Evolutionary conservation across 345 rosid genomes (phyloP), one percentile per base, ranked within the genome.

Genomic region (Brassica cretica): DNA sequence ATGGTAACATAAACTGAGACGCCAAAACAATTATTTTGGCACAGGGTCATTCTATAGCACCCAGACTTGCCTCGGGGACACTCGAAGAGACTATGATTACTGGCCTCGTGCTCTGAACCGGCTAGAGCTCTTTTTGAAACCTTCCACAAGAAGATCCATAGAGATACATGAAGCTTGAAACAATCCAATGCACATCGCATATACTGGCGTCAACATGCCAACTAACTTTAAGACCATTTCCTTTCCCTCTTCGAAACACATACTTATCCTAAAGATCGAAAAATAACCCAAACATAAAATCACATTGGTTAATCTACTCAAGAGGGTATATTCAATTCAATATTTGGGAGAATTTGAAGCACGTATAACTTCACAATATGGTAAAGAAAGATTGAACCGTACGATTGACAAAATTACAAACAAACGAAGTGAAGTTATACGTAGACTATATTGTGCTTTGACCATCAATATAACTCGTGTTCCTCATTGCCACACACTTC

Each of bases 401-500:
- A 69, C 29, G 51, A 62, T 10, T 39, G 64, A 21, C 41, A 69
- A 61, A 76, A 76, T 71, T 78, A 78, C 64, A 75, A 39, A 75
- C 66, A 44, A 58, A 56, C 1, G 56, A 58, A 9, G 16, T 49
- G 41, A 3, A 3, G 6, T 21, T 44, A 60, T 59, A 59, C 5
- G 44, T 24, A 29, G n/a, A 12, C 9, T 41, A 41, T 41, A 44
- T 15, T 37, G 27, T 67, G 6, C 53, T 76, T 59, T 35, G 44
- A 64, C 53, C 72, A 51, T 60, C 49, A 32, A 24, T 6, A 19
- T 6, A 49, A n/a, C 1, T 80, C 58, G n/a, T 70, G 63, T 67
- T 80, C 81, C 2, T 80, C 92, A 69, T 84, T 88, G 21, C 82
- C 80, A 37, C 93, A 91, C 63, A 77, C 97, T 90, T 95, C 99